These are phyloP conservation scores for Trichoderma cornu-damae DNA, from an alignment of 2,329 filamentous ascomycete genomes.

Conservation along the genomic window DNA sequence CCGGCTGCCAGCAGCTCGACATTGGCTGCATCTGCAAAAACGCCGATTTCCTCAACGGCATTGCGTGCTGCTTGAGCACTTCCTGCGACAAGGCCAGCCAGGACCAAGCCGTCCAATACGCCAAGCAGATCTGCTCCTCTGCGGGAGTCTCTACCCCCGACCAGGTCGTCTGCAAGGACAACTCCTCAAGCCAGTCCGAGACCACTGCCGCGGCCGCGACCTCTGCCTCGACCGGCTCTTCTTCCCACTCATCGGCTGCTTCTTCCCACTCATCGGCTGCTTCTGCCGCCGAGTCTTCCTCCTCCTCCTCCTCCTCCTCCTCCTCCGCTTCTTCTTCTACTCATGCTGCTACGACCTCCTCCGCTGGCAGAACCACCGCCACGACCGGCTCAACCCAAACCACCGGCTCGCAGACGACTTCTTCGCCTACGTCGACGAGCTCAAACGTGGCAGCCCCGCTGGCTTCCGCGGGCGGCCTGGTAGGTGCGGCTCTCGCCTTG, in stretches of 20 bases:
- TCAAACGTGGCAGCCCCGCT: conserved; percentile 14
- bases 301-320: background rate
- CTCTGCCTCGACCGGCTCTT: conserved; percentile 11
- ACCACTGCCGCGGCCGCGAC: conserved; percentile 10
- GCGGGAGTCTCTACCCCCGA: conserved; percentile 34
- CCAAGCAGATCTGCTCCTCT: conserved; percentile 36
- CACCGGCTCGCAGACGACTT: conserved; percentile 1
- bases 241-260: conserved; percentile 15
- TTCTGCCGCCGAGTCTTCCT: background rate
- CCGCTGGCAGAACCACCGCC: background rate
- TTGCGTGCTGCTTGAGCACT: conserved; percentile 40
- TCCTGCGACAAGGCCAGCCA: conserved; percentile 33
- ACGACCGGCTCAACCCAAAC: conserved; percentile 15
- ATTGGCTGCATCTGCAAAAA: conserved; percentile 41
- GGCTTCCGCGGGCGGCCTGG: conserved; percentile 20
- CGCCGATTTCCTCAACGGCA: conserved; percentile 35
- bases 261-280: conserved; percentile 1
- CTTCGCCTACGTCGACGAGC: conserved; percentile 1
- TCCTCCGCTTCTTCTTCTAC: conserved; percentile 1
- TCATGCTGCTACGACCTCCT: too few species aligned
- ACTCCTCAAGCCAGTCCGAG: conserved; percentile 9
- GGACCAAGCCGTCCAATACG: conserved; percentile 34
- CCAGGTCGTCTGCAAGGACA: conserved; percentile 34
- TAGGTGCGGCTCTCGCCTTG: conserved; percentile 29
- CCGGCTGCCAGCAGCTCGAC: conserved; percentile 37